Evolutionary conservation across 331 rosid genomes (phyloP).

Genomic region (Malus hybrid): DNA sequence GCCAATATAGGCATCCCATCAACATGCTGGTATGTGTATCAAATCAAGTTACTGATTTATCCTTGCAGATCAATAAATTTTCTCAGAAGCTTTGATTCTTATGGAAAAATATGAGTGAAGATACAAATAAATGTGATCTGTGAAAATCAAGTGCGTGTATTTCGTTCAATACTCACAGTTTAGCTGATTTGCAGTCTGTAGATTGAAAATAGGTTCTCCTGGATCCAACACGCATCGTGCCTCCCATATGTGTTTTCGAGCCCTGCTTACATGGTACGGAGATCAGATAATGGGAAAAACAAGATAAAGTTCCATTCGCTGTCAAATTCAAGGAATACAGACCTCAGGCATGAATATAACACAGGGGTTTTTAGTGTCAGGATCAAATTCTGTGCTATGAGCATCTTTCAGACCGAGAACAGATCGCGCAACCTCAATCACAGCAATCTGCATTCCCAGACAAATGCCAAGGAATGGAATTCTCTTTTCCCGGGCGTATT

Average conservation of each 20-base stretch:
- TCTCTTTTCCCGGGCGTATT: constrained; percentile 65
- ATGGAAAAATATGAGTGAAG: background rate
- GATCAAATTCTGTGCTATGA: constrained; percentile 74
- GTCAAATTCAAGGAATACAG: constrained; percentile 23
- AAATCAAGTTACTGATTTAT: constrained; percentile 1
- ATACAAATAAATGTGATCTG: no score
- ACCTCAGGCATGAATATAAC: constrained; percentile 97
- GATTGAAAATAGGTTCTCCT: constrained; percentile 38
- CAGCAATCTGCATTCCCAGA: constrained; percentile 93
- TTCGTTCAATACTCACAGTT: constrained; percentile 23
- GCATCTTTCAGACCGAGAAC: constrained; percentile 74
- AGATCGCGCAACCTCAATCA: constrained; percentile 78
- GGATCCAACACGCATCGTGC: constrained; percentile 48
- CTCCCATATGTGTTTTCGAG: constrained; percentile 49
- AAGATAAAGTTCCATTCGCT: background rate
- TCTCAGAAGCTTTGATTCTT: background rate
- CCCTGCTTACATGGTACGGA: constrained; percentile 20
- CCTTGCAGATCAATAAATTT: background rate
- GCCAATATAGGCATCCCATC: constrained; percentile 12
- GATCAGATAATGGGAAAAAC: constrained; percentile 5
- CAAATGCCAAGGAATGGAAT: constrained; percentile 91
- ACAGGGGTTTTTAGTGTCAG: constrained; percentile 69
- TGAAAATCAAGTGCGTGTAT: background rate
- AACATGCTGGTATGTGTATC: background rate
- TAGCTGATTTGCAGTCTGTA: constrained; percentile 41